Percentiles rank a stretch among this genome's conserved stretches.
Conservation (phyloP, 164 flowering plant species). For the Stephania japonica region DNA sequence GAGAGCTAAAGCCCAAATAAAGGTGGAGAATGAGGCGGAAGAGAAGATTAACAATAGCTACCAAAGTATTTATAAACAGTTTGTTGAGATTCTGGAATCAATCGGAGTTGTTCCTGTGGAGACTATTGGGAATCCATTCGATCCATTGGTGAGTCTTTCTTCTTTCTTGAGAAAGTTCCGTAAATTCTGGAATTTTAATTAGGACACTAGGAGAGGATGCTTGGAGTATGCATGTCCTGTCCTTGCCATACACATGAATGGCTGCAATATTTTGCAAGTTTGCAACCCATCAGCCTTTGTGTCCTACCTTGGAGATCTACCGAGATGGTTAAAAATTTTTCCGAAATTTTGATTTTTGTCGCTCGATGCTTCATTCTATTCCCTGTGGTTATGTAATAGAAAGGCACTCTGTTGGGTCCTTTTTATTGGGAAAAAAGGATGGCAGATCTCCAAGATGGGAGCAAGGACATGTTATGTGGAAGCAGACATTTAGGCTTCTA, state of each 20-base stretch:
- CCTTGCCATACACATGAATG: not conserved
- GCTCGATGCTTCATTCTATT: too few species aligned
- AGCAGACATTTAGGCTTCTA: too few species aligned
- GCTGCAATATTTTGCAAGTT: not conserved
- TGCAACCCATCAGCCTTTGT: not conserved
- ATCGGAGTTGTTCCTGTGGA: conserved; percentile 72
- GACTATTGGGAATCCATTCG: conserved; percentile 70
- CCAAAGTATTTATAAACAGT: conserved; percentile 91
- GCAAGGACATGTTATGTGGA: too few species aligned
- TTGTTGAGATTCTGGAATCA: conserved; percentile 63
- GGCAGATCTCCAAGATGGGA: too few species aligned
- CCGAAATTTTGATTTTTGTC: not conserved
- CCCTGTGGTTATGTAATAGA: too few species aligned
- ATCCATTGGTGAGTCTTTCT: conserved; percentile 73
- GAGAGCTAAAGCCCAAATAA: conserved; percentile 82
- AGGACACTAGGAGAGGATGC: not conserved
- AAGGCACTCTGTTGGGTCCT: too few species aligned
- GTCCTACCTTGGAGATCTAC: not conserved
- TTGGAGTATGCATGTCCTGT: not conserved
- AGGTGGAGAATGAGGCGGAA: conserved; percentile 74
- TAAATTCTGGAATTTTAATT: not conserved
- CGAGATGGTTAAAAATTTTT: not conserved
- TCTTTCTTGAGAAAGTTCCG: not conserved
- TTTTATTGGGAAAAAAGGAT: too few species aligned
- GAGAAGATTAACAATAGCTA: conserved; percentile 78